Evolutionary conservation across 139 green algal species (phyloP).

Genomic region (Zygnema cylindricum): DNA sequence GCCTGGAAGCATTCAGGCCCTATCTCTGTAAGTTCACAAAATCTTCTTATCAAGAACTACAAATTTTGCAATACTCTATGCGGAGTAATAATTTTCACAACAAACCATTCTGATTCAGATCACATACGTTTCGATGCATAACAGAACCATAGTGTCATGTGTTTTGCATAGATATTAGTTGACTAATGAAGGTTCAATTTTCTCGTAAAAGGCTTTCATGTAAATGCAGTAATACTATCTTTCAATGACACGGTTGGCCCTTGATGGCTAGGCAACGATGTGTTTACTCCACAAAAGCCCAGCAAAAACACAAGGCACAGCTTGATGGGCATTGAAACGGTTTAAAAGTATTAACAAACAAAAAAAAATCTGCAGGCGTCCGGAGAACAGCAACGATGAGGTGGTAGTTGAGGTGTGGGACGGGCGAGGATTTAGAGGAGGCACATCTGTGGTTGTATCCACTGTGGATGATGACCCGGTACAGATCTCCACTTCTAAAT

Average conservation of each 20-base stretch:
- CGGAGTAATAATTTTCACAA: too few species aligned
- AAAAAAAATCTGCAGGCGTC: slow-evolving; percentile 17
- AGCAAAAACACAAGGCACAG: background rate
- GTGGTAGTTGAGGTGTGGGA: slow-evolving; percentile 43
- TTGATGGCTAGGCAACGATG: background rate
- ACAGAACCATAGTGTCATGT: too few species aligned
- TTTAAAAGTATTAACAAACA: background rate
- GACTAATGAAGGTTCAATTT: background rate
- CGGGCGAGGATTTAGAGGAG: background rate
- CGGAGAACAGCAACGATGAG: slow-evolving; percentile 25
- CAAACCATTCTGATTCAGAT: too few species aligned
- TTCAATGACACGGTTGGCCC: background rate
- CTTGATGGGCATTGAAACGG: background rate
- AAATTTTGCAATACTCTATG: too few species aligned
- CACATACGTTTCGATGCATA: too few species aligned
- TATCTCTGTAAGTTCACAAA: slow-evolving; percentile 27
- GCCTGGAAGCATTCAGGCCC: slow-evolving; percentile 29
- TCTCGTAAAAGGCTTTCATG: background rate
- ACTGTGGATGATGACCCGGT: slow-evolving; percentile 27
- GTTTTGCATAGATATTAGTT: too few species aligned
- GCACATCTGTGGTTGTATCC: background rate
- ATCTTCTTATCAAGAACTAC: too few species aligned
- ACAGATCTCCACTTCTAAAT: background rate
- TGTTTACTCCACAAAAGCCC: background rate
- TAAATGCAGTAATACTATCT: background rate